These are phyloP conservation scores for Miscanthus lutarioriparius DNA, from an alignment of 176 grass and related monocot genomes.

Conservation along the genomic window DNA sequence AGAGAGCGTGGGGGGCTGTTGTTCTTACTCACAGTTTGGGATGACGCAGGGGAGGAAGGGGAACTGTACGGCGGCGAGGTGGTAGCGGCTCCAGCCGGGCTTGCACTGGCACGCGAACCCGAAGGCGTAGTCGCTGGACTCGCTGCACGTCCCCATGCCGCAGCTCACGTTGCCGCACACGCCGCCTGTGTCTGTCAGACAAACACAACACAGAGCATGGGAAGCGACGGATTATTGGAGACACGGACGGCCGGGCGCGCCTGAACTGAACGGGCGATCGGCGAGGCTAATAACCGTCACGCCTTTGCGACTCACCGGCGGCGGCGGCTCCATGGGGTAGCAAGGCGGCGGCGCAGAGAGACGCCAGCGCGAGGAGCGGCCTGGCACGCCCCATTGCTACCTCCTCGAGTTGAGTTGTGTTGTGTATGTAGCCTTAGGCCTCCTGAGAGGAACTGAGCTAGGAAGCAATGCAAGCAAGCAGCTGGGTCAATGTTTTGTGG, in stretches of 20 bases:
- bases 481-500: too few relatives aligned
- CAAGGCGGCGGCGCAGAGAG: not conserved
- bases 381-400: not conserved
- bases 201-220: too few relatives aligned
- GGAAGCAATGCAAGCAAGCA: not conserved
- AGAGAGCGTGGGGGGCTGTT: too few relatives aligned
- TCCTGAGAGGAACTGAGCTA: too few relatives aligned
- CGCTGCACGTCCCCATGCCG: constrained; percentile 53
- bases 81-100: constrained; percentile 38
- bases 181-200: not conserved
- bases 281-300: too few relatives aligned
- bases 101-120: constrained; percentile 60
- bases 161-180: constrained; percentile 46
- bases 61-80: constrained; percentile 13
- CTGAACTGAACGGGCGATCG: too few relatives aligned
- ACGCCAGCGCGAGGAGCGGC: not conserved
- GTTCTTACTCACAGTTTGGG: constrained; percentile 38
- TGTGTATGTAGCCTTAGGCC: too few relatives aligned
- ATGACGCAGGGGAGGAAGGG: constrained; percentile 60
- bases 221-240: too few relatives aligned
- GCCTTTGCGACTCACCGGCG: not conserved
- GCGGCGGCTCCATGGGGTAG: too few relatives aligned
- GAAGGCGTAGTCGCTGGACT: constrained; percentile 35
- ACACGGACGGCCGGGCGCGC: too few relatives aligned
- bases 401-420: too few relatives aligned